Conservation (phyloP, 371 early-diverging fungal species). For the Haplosporangium sp. region DNA sequence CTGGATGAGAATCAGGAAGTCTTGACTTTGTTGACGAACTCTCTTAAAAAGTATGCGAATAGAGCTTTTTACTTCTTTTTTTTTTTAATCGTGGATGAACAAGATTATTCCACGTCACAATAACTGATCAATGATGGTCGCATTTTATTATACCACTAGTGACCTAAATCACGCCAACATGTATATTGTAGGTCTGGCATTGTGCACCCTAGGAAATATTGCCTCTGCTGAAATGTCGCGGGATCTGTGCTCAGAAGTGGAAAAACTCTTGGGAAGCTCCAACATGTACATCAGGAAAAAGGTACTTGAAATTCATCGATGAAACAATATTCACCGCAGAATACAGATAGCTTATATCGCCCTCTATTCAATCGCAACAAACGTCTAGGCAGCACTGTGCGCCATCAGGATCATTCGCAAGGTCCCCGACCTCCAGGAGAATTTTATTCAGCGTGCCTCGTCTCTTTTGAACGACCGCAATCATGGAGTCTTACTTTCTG, state of each 20-base stretch:
- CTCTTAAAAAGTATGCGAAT: constrained; percentile 86
- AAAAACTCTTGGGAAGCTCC: constrained; percentile 89
- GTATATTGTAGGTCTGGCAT: constrained; percentile 95
- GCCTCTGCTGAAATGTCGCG: constrained; percentile 95
- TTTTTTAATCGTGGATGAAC: neutral
- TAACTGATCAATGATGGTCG: constrained; percentile 5
- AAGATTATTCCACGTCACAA: constrained; percentile 17
- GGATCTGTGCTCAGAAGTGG: constrained; percentile 95
- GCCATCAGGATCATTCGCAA: constrained; percentile 92
- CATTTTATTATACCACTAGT: constrained; percentile 59
- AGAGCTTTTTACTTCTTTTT: neutral
- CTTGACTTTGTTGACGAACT: constrained; percentile 96
- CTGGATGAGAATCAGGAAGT: constrained; percentile 98
- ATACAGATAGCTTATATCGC: constrained; percentile 1
- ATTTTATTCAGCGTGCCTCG: constrained; percentile 81
- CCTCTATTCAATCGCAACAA: neutral
- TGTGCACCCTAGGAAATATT: constrained; percentile 96
- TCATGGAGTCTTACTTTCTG: constrained; percentile 95
- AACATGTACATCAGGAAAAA: constrained; percentile 97
- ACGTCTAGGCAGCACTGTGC: constrained; percentile 86
- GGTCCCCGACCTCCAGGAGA: constrained; percentile 92
- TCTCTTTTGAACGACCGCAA: constrained; percentile 91
- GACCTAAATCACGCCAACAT: constrained; percentile 96
- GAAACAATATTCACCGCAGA: neutral
- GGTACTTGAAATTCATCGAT: constrained; percentile 60